These are phyloP conservation scores for Hibiscus syriacus DNA, from an alignment of 345 rosid species.

Conservation along the genomic window DNA sequence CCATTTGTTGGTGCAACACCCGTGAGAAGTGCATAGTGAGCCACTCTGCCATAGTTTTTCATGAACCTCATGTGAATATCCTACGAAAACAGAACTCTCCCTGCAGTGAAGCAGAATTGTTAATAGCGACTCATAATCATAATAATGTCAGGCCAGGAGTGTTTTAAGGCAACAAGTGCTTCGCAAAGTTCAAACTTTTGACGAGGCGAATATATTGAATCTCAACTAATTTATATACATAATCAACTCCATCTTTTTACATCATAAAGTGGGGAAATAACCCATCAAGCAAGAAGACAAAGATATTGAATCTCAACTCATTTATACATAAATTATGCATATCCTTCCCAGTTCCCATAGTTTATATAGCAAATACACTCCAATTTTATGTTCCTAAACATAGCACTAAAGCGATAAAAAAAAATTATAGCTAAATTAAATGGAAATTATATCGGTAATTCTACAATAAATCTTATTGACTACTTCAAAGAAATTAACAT, in stretches of 20 bases:
- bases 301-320: background rate
- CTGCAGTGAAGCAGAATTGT: constrained; percentile 26
- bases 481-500: background rate
- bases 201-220: no score
- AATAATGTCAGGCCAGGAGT: no score
- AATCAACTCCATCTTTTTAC: background rate
- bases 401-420: background rate
- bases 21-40: constrained; percentile 82
- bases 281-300: background rate
- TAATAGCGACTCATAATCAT: background rate
- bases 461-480: background rate
- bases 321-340: background rate
- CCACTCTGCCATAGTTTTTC: constrained; percentile 91
- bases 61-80: constrained; percentile 94
- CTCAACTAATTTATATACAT: no score
- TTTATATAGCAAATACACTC: background rate
- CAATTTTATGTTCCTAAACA: background rate
- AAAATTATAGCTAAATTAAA: background rate
- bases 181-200: no score
- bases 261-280: background rate
- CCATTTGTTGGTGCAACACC: constrained; percentile 99
- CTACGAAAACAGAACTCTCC: constrained; percentile 96
- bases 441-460: background rate
- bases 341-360: no score
- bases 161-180: no score